Evolutionary conservation across 352 stramenopile genomes (phyloP), one percentile per base, ranked within the genome.

Genomic region (Pythium graminicola): DNA sequence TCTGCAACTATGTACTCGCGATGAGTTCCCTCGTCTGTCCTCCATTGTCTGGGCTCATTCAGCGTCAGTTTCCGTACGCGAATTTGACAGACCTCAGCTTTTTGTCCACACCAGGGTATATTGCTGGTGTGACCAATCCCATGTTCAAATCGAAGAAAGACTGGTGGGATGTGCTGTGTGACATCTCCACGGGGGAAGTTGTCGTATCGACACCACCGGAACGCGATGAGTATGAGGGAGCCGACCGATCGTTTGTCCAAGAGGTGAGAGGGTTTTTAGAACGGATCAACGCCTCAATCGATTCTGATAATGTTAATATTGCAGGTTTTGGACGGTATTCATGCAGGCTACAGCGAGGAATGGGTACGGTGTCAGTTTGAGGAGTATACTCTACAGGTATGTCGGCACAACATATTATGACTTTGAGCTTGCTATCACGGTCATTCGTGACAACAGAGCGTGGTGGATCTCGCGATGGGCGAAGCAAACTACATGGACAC

Each of bases 61-160:
- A 89, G 28, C 78, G 84, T 8, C 81, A 93, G 44, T 93, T 76
- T 32, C 84, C 84, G 64, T 95, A 96, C 56, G 86, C 86, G 13
- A 95, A 95, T 43, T 50, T 96, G 16, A 95, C 84, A 8, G 86
- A 96, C 63, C 63, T 96, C 46, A 76, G 73, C 31, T 96, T 96
- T 54, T 53, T 96, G 22, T 72, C 70, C 1, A 88, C 72, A 16
- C 81, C 83, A 0, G 86, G 86, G 1, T 96, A 81, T 66, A 92
- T 96, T 58, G 87, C 87, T 27, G 87, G 87, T 3, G 86, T 95
- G 51, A 96, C 85, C 16, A 96, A 96, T 49, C 86, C 86, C 1
- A 95, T 96, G 85, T 96, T 96, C 57, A 93, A 94, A 59, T 85
- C 79, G 47, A 92, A 93, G 57, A 71, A 72, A 19, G 85, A 95